phyloP scores from a whole-genome alignment of 805 yeast genomes.

The Torulaspora quercuum region DNA sequence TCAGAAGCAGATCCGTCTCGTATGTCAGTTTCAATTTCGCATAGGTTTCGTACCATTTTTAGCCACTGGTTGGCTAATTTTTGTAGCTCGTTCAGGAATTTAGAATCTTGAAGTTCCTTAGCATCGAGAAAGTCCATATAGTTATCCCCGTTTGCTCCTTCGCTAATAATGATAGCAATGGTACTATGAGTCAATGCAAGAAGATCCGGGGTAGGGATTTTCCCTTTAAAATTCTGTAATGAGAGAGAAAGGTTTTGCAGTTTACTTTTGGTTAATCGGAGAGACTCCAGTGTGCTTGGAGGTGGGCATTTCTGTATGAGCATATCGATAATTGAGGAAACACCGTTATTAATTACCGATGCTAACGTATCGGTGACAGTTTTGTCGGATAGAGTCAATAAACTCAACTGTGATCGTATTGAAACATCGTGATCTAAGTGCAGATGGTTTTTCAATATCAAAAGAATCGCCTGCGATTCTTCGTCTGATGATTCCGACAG shows the following conservation, averaged over 20 bases:
- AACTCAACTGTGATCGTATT: constrained; percentile 37
- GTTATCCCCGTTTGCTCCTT: constrained; percentile 33
- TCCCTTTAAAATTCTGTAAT: constrained; percentile 62
- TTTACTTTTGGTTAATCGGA: constrained; percentile 53
- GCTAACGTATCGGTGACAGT: constrained; percentile 49
- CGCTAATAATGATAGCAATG: constrained; percentile 41
- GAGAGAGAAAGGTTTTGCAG: constrained; percentile 66
- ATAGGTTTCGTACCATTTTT: constrained; percentile 53
- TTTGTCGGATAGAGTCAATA: constrained; percentile 36
- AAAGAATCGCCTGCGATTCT: not conserved
- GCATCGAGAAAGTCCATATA: constrained; percentile 36
- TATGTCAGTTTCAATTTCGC: constrained; percentile 43
- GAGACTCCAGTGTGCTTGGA: constrained; percentile 31
- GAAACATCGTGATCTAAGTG: constrained; percentile 23
- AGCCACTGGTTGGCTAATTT: constrained; percentile 71
- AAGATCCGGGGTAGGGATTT: constrained; percentile 66
- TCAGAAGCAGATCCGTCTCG: constrained; percentile 54
- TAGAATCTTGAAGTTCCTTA: constrained; percentile 45
- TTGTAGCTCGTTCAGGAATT: constrained; percentile 66
- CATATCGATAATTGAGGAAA: constrained; percentile 67
- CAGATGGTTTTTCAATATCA: constrained; percentile 44
- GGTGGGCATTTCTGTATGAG: constrained; percentile 20
- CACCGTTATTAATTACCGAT: constrained; percentile 57
- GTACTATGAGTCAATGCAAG: constrained; percentile 48
- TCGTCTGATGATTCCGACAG: not conserved